Evolutionary conservation across 2,329 filamentous ascomycete species (phyloP).

Genomic region (Tolypocladium pustulatum): DNA sequence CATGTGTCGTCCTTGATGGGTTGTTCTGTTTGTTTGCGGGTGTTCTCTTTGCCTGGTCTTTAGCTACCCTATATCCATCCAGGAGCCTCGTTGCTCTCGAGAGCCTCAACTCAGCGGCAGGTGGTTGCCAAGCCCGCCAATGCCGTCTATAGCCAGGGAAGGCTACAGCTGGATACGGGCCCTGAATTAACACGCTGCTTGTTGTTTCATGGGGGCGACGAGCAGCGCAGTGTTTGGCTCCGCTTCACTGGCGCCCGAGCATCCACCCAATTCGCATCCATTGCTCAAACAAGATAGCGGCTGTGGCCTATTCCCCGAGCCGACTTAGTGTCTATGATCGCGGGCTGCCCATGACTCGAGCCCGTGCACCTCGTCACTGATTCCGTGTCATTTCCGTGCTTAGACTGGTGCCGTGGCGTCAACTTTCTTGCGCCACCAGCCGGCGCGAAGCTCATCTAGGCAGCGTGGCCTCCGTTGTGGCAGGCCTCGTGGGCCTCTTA

Average conservation of each 20-base stretch:
- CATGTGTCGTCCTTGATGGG: background rate
- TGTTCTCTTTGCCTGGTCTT: background rate
- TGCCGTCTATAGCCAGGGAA: background rate
- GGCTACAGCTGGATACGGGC: background rate
- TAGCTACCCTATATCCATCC: background rate
- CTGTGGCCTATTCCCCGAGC: background rate
- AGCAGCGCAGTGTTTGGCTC: background rate
- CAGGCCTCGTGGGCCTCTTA: background rate
- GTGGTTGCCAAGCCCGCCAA: background rate
- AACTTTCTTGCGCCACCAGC: background rate
- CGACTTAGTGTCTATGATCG: background rate
- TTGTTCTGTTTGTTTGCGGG: background rate
- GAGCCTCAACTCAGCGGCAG: background rate
- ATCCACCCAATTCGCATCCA: background rate
- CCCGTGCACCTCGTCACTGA: background rate
- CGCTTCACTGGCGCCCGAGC: background rate
- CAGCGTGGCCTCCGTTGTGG: background rate
- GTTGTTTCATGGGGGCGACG: background rate
- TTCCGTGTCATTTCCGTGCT: background rate
- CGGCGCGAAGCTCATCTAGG: background rate
- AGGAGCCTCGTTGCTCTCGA: background rate
- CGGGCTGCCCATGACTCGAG: background rate
- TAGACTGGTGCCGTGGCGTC: background rate
- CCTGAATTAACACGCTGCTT: background rate
- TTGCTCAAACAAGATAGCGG: background rate